A percentile compares a stretch with the other conserved stretches of the same genome.
Evolutionary conservation across 805 yeast genomes (phyloP).

Genomic region (Zygoascus flipseniorum): DNA sequence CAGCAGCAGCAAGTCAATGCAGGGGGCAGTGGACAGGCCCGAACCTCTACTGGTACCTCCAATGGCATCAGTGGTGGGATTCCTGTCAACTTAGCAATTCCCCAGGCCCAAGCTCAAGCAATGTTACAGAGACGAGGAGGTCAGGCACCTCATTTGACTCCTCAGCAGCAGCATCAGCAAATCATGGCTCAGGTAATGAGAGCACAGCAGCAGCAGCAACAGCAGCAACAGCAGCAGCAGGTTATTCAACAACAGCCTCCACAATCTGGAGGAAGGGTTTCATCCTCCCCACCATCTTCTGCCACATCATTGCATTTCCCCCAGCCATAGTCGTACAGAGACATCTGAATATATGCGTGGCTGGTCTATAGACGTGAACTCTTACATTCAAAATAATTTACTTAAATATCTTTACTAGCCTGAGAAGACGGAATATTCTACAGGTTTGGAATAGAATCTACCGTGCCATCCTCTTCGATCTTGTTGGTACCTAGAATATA

Average conservation of each 20-base stretch:
- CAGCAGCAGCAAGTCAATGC: conserved; percentile 13
- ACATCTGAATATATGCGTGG: neutral
- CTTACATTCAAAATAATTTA: neutral
- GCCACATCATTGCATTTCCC: conserved; percentile 1
- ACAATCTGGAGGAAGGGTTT: conserved; percentile 1
- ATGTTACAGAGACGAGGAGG: conserved; percentile 2
- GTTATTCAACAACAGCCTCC: conserved; percentile 1
- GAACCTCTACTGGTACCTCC: conserved; percentile 1
- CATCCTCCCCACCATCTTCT: conserved; percentile 10
- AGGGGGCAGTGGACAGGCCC: conserved; percentile 1
- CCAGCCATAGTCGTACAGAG: neutral
- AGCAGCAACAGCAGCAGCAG: conserved; percentile 18
- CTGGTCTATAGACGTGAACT: neutral
- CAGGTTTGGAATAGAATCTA: conserved; percentile 17
- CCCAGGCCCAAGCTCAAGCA: conserved; percentile 4
- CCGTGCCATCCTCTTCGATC: conserved; percentile 52
- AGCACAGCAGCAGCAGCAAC: conserved; percentile 14
- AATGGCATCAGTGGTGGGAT: neutral
- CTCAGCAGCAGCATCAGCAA: conserved; percentile 16
- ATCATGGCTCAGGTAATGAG: conserved; percentile 4
- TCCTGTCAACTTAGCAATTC: neutral
- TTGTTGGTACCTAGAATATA: conserved; percentile 42
- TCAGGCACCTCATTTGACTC: neutral
- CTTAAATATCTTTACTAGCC: neutral
- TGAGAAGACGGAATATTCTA: neutral